Percentiles rank a stretch among this genome's conserved stretches.
Evolutionary conservation across 2,329 filamentous ascomycete genomes (phyloP).

Genomic region (Ceratocystis variospora): DNA sequence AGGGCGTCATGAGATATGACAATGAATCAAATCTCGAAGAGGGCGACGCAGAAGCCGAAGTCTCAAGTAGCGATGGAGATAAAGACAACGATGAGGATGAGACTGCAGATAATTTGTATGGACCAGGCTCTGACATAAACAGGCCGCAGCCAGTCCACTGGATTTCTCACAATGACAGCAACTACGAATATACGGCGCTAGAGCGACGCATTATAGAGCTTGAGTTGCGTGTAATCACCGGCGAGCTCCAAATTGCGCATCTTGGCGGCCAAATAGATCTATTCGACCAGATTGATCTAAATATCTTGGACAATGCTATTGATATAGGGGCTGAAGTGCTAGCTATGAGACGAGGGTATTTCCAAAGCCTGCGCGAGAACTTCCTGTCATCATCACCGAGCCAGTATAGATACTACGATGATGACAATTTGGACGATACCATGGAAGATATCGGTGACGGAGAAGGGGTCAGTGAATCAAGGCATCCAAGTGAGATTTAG

Average conservation of each 20-base stretch:
- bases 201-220: slow-evolving; percentile 1
- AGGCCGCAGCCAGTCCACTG: not conserved
- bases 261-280: not conserved
- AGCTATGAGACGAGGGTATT: not conserved
- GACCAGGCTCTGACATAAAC: not conserved
- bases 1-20: not conserved
- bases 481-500: not conserved
- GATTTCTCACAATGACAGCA: not conserved
- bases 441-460: not conserved
- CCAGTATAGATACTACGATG: too few relatives aligned
- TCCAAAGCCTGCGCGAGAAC: not conserved
- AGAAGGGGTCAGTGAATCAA: not conserved
- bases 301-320: not conserved
- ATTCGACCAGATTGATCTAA: slow-evolving; percentile 7
- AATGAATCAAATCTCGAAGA: not conserved
- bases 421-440: not conserved
- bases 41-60: not conserved
- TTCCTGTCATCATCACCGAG: not conserved
- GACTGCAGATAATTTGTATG: not conserved
- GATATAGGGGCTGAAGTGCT: not conserved
- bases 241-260: slow-evolving; percentile 3
- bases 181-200: not conserved
- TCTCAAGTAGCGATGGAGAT: not conserved
- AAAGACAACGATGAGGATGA: not conserved
- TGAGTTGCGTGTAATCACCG: slow-evolving; percentile 7